These are phyloP conservation scores for Podospora anserina DNA, from an alignment of 495 filamentous ascomycete genomes.

Conservation along the genomic window DNA sequence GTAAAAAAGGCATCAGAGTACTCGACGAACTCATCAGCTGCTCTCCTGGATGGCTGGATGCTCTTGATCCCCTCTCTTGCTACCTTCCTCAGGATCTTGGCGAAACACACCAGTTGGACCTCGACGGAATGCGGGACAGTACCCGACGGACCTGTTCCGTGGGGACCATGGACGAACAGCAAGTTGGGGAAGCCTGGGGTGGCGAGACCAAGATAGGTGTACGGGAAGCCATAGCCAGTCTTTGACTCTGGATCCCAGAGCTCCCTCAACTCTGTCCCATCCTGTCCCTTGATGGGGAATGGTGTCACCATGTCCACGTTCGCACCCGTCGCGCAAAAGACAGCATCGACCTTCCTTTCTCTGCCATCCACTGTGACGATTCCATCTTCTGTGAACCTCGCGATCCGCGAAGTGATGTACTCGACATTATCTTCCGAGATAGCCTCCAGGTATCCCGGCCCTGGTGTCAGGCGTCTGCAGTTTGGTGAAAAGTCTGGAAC, in stretches of 20 bases:
- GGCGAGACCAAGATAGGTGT: slow-evolving; percentile 61
- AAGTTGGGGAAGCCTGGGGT: slow-evolving; percentile 66
- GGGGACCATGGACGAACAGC: slow-evolving; percentile 57
- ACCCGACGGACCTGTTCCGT: slow-evolving; percentile 51
- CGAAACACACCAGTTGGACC: slow-evolving; percentile 57
- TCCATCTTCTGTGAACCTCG: slow-evolving; percentile 54
- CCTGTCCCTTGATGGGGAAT: slow-evolving; percentile 53
- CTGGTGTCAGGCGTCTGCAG: slow-evolving; percentile 69
- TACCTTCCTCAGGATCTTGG: slow-evolving; percentile 62
- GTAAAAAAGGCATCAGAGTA: slow-evolving; percentile 61
- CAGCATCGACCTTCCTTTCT: slow-evolving; percentile 52
- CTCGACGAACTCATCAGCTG: slow-evolving; percentile 60
- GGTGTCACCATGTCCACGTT: slow-evolving; percentile 57
- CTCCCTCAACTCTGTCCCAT: slow-evolving; percentile 47
- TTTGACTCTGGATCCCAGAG: slow-evolving; percentile 39
- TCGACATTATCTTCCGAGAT: slow-evolving; percentile 60
- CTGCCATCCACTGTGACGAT: slow-evolving; percentile 54
- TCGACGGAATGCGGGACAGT: slow-evolving; percentile 53
- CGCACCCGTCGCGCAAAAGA: slow-evolving; percentile 69
- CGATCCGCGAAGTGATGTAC: slow-evolving; percentile 57
- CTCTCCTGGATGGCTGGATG: slow-evolving; percentile 51
- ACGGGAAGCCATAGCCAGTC: slow-evolving; percentile 55
- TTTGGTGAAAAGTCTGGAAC: slow-evolving; percentile 64
- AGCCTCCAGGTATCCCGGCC: slow-evolving; percentile 69
- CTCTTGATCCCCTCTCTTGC: slow-evolving; percentile 60